Percentiles rank a stretch among this genome's conserved stretches.
Conservation (phyloP, 179 eudicot species). For the Silene coronaria region DNA sequence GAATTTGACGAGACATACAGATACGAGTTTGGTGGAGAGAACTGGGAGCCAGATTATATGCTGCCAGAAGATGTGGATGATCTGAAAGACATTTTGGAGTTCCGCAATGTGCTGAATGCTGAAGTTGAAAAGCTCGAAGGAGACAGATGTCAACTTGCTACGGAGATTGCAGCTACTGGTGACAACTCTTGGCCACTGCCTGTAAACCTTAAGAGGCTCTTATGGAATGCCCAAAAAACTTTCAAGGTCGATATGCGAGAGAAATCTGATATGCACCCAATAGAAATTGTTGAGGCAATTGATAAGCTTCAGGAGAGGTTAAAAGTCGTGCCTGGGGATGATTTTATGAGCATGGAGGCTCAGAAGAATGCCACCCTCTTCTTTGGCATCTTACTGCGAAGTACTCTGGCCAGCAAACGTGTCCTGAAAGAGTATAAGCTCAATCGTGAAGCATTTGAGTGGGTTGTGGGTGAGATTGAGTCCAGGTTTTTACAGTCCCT, state of each 20-base stretch:
- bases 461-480: conserved; percentile 98
- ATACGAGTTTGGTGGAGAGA: conserved; percentile 67
- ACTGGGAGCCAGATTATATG: conserved; percentile 94
- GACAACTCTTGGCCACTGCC: conserved; percentile 94
- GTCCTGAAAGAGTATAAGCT: conserved; percentile 88
- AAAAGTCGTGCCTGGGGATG: conserved; percentile 94
- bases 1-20: conserved; percentile 53
- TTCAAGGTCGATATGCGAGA: conserved; percentile 78
- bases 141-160: conserved; percentile 74
- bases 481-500: conserved; percentile 90
- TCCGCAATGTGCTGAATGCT: conserved; percentile 88
- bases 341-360: conserved; percentile 83
- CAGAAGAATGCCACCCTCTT: conserved; percentile 93
- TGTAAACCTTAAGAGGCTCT: conserved; percentile 78
- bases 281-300: conserved; percentile 94
- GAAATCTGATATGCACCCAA: conserved; percentile 88
- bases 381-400: conserved; percentile 86
- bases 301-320: conserved; percentile 96
- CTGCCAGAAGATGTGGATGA: conserved; percentile 75
- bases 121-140: conserved; percentile 90
- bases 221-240: conserved; percentile 89
- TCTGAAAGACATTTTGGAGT: conserved; percentile 68
- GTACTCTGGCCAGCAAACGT: conserved; percentile 88
- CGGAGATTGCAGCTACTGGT: conserved; percentile 93
- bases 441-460: conserved; percentile 88